phyloP scores from a whole-genome alignment of 1,284 basidiomycete genomes.

The Boletellus sp. region DNA sequence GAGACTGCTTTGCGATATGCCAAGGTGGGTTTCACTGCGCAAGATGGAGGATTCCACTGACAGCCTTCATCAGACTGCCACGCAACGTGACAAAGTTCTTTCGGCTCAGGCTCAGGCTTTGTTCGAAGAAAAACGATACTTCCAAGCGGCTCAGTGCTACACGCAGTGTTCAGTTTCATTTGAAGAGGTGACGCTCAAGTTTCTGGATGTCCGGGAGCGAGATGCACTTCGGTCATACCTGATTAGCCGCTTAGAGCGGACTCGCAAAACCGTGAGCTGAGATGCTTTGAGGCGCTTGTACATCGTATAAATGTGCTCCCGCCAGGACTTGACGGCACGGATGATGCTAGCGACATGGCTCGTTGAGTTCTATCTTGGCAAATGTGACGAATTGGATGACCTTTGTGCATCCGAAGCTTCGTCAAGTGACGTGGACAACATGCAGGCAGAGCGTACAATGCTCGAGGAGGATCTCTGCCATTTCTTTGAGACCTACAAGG shows the following conservation, averaged over 20 bases:
- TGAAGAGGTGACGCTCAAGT: constrained; percentile 89
- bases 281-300: background rate
- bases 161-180: constrained; percentile 87
- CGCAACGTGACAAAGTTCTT: constrained; percentile 83
- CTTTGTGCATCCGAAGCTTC: constrained; percentile 79
- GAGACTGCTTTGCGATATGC: constrained; percentile 78
- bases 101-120: constrained; percentile 84
- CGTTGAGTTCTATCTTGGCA: constrained; percentile 94
- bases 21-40: constrained; percentile 52
- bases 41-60: background rate
- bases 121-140: constrained; percentile 80
- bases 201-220: constrained; percentile 87
- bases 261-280: constrained; percentile 65
- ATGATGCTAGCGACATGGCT: constrained; percentile 99
- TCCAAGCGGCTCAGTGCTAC: constrained; percentile 90
- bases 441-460: constrained; percentile 77
- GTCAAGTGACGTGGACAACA: constrained; percentile 83
- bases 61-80: constrained; percentile 55
- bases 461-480: constrained; percentile 91
- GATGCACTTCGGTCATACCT: constrained; percentile 92
- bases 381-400: constrained; percentile 95
- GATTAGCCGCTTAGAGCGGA: constrained; percentile 80
- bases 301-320: background rate
- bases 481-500: constrained; percentile 92
- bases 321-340: constrained; percentile 84